phyloP scores from a whole-genome alignment of 768 basidiomycete genomes.

The Aureoboletus auriporus region DNA sequence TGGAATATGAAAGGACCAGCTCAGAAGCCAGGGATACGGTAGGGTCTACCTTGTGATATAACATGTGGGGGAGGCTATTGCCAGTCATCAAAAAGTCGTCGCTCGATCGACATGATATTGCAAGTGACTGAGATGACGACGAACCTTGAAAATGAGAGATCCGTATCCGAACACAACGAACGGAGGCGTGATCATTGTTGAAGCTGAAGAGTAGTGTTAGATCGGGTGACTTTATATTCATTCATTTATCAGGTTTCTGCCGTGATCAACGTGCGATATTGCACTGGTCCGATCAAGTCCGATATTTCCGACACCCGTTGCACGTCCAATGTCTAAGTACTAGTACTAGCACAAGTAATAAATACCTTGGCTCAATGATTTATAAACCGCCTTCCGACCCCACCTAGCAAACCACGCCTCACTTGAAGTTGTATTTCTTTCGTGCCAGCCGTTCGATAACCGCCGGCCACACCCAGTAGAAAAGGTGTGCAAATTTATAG shows the following conservation, averaged over 20 bases:
- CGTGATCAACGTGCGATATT: no score
- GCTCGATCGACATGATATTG: not conserved
- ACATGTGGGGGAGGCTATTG: slow-evolving; percentile 80
- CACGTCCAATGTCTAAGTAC: no score
- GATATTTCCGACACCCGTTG: no score
- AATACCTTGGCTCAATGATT: no score
- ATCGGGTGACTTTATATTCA: no score
- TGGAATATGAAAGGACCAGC: no score
- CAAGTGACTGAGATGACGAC: not conserved
- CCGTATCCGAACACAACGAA: slow-evolving; percentile 92
- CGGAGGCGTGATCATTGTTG: slow-evolving; percentile 19
- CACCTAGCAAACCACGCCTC: not conserved
- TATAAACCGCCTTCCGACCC: no score
- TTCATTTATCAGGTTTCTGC: no score
- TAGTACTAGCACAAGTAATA: no score
- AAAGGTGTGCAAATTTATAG: slow-evolving; percentile 45
- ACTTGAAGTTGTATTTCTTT: slow-evolving; percentile 60
- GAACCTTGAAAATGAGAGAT: slow-evolving; percentile 84
- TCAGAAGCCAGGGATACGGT: not conserved
- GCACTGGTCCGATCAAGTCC: no score
- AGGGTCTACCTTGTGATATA: slow-evolving; percentile 50
- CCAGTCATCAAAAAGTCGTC: no score
- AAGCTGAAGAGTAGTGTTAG: no score
- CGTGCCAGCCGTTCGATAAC: slow-evolving; percentile 56
- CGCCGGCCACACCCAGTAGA: slow-evolving; percentile 64